These are phyloP conservation scores for Cyclotella choctawhatcheeana DNA, from an alignment of 108 stramenopile genomes.

Conservation along the genomic window DNA sequence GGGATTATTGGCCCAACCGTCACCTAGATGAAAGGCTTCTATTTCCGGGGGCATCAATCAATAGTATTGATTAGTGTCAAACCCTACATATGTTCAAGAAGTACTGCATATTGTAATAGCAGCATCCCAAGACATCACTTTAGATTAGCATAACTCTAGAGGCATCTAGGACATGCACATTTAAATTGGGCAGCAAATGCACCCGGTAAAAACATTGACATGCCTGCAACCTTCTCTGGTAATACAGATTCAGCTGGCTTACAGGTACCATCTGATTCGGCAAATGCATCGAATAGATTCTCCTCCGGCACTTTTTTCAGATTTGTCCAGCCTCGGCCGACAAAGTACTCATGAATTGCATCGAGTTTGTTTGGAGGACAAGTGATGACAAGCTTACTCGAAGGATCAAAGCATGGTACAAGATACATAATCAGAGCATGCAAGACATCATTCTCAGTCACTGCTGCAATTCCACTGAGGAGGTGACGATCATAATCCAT, in stretches of 20 bases:
- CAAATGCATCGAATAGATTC: constrained; percentile 41
- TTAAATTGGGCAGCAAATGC: constrained; percentile 45
- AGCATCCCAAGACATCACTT: too few species aligned
- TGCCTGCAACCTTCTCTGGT: constrained; percentile 42
- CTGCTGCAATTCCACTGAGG: constrained; percentile 27
- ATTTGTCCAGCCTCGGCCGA: constrained; percentile 43
- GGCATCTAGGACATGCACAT: constrained; percentile 39
- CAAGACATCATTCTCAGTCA: constrained; percentile 38
- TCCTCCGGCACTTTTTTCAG: constrained; percentile 51
- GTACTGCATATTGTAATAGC: too few species aligned
- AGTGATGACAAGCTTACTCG: constrained; percentile 35
- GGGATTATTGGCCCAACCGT: too few species aligned
- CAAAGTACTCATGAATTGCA: constrained; percentile 42
- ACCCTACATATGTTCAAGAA: too few species aligned
- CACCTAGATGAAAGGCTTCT: too few species aligned
- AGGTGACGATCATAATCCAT: constrained; percentile 44
- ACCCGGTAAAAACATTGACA: constrained; percentile 49
- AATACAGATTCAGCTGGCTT: constrained; percentile 1
- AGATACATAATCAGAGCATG: constrained; percentile 39
- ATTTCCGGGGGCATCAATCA: too few species aligned
- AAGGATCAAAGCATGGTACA: constrained; percentile 49
- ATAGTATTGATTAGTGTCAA: too few species aligned
- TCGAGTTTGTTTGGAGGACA: constrained; percentile 53
- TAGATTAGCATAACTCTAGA: too few species aligned
- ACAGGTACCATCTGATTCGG: constrained; percentile 18